Percentiles rank a stretch among this genome's conserved stretches.
phyloP scores from a whole-genome alignment of 2,329 filamentous ascomycete genomes.

The Fusarium paranaense region DNA sequence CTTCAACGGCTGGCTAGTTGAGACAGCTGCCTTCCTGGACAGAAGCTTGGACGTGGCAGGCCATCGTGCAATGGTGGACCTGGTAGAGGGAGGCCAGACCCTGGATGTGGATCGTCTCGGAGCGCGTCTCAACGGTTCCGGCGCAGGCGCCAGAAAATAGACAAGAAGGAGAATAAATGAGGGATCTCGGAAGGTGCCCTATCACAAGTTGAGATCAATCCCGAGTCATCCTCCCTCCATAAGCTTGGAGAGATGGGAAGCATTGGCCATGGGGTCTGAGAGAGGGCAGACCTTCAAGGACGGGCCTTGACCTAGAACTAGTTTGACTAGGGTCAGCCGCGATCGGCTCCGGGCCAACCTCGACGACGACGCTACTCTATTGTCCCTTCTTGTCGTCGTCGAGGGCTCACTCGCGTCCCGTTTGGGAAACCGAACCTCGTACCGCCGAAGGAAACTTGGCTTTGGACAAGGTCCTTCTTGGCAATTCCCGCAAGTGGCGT shows the following conservation, averaged over 20 bases:
- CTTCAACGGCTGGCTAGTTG: conserved; percentile 70
- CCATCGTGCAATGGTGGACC: conserved; percentile 56
- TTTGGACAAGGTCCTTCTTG: conserved; percentile 4
- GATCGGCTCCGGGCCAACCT: conserved; percentile 30
- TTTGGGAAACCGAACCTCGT: conserved; percentile 30
- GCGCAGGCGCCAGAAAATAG: conserved; percentile 24
- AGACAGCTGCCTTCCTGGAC: conserved; percentile 56
- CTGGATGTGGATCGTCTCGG: conserved; percentile 52
- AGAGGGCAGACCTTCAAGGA: conserved; percentile 1
- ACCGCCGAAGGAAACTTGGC: conserved; percentile 10
- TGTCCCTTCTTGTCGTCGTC: neutral
- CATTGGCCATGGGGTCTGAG: conserved; percentile 15
- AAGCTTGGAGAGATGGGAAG: conserved; percentile 10
- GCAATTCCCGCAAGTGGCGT: conserved; percentile 33
- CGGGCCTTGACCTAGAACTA: conserved; percentile 1
- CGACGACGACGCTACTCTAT: conserved; percentile 4
- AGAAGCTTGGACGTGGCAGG: conserved; percentile 49
- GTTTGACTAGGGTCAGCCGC: conserved; percentile 16
- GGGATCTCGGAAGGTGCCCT: conserved; percentile 24
- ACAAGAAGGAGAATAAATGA: conserved; percentile 21
- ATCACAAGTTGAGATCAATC: conserved; percentile 24
- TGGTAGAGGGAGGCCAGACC: conserved; percentile 54
- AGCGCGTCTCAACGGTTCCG: conserved; percentile 37
- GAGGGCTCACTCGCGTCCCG: neutral
- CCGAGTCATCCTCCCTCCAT: conserved; percentile 15